These are phyloP conservation scores for Solanum piurae DNA, from an alignment of 257 asterid species.

Conservation along the genomic window DNA sequence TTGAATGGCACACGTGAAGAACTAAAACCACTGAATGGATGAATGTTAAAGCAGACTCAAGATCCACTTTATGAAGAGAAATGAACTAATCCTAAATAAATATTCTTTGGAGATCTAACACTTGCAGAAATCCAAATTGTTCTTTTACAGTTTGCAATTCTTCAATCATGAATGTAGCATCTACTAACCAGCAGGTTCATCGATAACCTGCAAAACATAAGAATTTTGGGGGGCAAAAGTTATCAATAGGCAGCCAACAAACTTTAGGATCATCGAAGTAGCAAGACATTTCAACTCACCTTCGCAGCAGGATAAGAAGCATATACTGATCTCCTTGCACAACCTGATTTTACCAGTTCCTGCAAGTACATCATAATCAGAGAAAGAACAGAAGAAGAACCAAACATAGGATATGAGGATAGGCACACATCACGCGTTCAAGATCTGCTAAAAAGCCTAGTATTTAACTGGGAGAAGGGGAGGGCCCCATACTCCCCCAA, in stretches of 20 bases:
- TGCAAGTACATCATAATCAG: neutral
- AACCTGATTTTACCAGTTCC: conserved; percentile 9
- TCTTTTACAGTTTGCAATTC: neutral
- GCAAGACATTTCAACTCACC: conserved; percentile 2
- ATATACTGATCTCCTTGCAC: neutral
- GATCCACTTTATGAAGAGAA: neutral
- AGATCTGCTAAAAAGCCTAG: neutral
- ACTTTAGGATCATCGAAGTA: neutral
- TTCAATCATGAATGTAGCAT: neutral
- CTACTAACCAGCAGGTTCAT: conserved; percentile 9
- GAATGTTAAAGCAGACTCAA: neutral
- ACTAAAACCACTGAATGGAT: neutral
- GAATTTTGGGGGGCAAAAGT: neutral
- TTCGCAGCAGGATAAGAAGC: neutral
- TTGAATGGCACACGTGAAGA: neutral
- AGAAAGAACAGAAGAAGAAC: neutral
- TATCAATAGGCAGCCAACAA: neutral
- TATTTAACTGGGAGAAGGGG: neutral
- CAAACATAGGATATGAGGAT: neutral
- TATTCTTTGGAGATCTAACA: neutral
- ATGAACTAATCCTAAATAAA: neutral
- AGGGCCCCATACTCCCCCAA: neutral
- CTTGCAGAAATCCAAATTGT: neutral
- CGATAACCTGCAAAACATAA: neutral
- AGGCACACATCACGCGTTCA: neutral